Percentiles rank a stretch among this genome's conserved stretches.
Conservation (phyloP, 2,329 filamentous ascomycete genomes). For the Aureobasidium melanogenum region DNA sequence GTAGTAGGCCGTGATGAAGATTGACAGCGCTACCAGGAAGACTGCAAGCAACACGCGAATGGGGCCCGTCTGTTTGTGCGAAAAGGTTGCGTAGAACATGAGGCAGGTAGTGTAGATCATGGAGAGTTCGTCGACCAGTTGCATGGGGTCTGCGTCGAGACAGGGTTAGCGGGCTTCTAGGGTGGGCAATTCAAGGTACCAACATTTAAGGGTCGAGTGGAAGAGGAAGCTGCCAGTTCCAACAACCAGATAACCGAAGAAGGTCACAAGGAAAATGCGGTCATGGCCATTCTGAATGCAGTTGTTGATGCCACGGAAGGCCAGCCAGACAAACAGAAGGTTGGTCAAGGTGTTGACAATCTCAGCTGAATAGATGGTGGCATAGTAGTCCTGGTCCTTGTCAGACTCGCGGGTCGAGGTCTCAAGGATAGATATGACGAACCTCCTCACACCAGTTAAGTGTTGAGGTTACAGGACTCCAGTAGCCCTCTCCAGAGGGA, state of each 20-base stretch:
- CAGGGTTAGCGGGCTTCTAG: not conserved
- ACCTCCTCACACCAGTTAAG: constrained; percentile 77
- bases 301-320: constrained; percentile 63
- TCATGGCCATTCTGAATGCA: constrained; percentile 67
- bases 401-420: not conserved
- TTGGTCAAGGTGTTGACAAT: constrained; percentile 78
- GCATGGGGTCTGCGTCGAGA: constrained; percentile 51
- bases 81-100: constrained; percentile 66
- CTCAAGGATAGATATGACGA: constrained; percentile 15
- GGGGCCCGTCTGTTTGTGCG: constrained; percentile 50
- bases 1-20: constrained; percentile 71
- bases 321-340: constrained; percentile 69
- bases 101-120: constrained; percentile 67
- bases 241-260: constrained; percentile 52
- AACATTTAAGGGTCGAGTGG: constrained; percentile 55
- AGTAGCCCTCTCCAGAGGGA: constrained; percentile 50
- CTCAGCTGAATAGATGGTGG: constrained; percentile 66
- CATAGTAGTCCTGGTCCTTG: constrained; percentile 58
- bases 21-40: constrained; percentile 41
- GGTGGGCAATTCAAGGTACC: constrained; percentile 16
- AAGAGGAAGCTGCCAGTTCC: constrained; percentile 55
- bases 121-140: constrained; percentile 60
- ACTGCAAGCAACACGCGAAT: constrained; percentile 49
- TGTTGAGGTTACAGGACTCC: constrained; percentile 62
- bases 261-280: constrained; percentile 61